Evolutionary conservation across 306 rosid genomes (phyloP), one percentile per base, ranked within the genome.

Genomic region (Gleditsia sinensis): DNA sequence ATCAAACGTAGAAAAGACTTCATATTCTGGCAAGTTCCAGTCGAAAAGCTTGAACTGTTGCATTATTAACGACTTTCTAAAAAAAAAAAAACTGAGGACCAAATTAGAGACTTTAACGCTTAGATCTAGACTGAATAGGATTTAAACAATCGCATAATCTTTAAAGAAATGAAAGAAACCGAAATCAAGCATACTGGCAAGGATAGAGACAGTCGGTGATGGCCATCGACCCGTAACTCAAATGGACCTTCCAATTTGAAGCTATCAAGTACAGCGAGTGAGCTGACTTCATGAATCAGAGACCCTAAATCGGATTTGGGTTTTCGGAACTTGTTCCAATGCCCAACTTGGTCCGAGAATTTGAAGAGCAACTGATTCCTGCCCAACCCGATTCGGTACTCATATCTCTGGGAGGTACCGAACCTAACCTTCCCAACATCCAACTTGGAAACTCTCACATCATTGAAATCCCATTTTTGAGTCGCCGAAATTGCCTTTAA

Each of bases 181-280:
- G 24, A 45, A 73, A 21, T 27, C 17, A 24, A 0, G 9, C 84
- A 6, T 90, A 94, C 96, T 46, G 96, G 93, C 71, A 94, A 83
- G 7, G 80, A 68, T 0, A 94, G 85, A 6, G 93, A 83, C 7
- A 89, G 79, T 7, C 40, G 24, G 24, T 86, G 89, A 64, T 11
- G 32, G 4, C 56, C 80, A 76, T 67, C 84, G 57, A 90, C 84
- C 27, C 73, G 62, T 32, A 94, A 77, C 49, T 89, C 90, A 77
- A 94, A 87, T 4, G 99, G 96, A 33, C 99, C 99, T 48, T 80
- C 79, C 75, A 90, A 75, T 79, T 82, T 84, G 80, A 94, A 81
- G 1, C 80, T 49, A 63, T 89, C 85, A 55, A 92, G 85, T 1
- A 78, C 72, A 48, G 91, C 90, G 69, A 80, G n/a, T 2, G 95